Conservation (phyloP, 2,329 filamentous ascomycete genomes). For the Ramularia collo-cygni region DNA sequence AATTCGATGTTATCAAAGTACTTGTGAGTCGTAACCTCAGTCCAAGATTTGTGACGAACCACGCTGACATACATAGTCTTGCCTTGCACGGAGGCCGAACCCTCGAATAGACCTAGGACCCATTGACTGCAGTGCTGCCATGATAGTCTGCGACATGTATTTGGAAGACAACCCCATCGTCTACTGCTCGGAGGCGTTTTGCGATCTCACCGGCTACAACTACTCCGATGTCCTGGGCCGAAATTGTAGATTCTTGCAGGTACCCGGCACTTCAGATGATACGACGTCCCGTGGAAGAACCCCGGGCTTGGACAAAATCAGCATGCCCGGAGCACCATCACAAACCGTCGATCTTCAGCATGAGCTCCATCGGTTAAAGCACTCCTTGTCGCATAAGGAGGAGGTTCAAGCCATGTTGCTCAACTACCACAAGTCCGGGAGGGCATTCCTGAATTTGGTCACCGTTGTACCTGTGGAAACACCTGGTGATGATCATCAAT, state of each 20-base stretch:
- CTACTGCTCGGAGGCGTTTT: slow-evolving; percentile 5
- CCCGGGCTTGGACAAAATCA: background rate
- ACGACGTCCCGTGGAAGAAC: background rate
- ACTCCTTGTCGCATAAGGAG: background rate
- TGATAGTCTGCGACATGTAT: slow-evolving; percentile 3
- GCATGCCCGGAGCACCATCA: no score
- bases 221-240: slow-evolving; percentile 1
- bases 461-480: slow-evolving; percentile 1
- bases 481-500: background rate
- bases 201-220: slow-evolving; percentile 1
- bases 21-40: background rate
- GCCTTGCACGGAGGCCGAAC: slow-evolving; percentile 1
- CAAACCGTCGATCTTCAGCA: background rate
- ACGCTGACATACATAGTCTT: background rate
- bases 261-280: background rate
- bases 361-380: slow-evolving; percentile 1
- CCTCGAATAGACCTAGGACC: slow-evolving; percentile 2
- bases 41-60: background rate
- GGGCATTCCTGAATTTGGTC: slow-evolving; percentile 3
- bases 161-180: slow-evolving; percentile 2
- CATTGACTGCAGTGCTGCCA: slow-evolving; percentile 3
- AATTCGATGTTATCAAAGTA: slow-evolving; percentile 4
- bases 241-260: slow-evolving; percentile 5
- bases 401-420: slow-evolving; percentile 1
- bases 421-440: slow-evolving; percentile 1